A percentile compares a stretch with the other conserved stretches of the same genome.
Evolutionary conservation across 257 asterid genomes (phyloP).

Genomic region (Coffea canephora): DNA sequence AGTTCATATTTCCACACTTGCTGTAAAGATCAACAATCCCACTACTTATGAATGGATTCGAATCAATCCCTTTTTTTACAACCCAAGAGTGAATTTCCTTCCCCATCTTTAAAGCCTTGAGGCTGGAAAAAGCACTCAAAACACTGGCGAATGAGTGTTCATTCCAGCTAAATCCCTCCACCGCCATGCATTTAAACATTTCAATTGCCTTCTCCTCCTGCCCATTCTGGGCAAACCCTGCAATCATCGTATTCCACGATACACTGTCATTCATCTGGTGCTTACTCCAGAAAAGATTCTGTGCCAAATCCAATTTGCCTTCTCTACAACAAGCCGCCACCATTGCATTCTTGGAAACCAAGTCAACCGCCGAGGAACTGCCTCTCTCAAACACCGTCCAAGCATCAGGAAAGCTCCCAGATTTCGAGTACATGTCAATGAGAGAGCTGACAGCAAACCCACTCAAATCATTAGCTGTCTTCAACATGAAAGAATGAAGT

Average conservation of each 20-base stretch:
- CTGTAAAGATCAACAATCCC: slow-evolving; percentile 74
- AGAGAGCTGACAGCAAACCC: slow-evolving; percentile 70
- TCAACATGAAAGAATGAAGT: slow-evolving; percentile 73
- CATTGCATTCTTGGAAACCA: slow-evolving; percentile 69
- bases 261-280: slow-evolving; percentile 58
- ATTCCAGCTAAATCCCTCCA: slow-evolving; percentile 48
- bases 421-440: slow-evolving; percentile 71
- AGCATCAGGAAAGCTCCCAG: slow-evolving; percentile 51
- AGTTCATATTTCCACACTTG: slow-evolving; percentile 60
- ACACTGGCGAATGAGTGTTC: slow-evolving; percentile 66
- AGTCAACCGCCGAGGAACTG: slow-evolving; percentile 36
- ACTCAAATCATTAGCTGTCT: slow-evolving; percentile 64
- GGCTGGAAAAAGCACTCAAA: slow-evolving; percentile 58
- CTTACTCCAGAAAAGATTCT: slow-evolving; percentile 39
- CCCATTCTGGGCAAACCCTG: slow-evolving; percentile 68
- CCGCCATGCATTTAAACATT: slow-evolving; percentile 54
- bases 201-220: slow-evolving; percentile 51
- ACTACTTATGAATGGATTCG: slow-evolving; percentile 61
- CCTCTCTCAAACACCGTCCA: slow-evolving; percentile 41
- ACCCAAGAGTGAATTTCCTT: slow-evolving; percentile 82
- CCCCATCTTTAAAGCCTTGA: slow-evolving; percentile 57
- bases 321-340: slow-evolving; percentile 84
- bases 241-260: slow-evolving; percentile 86
- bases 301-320: slow-evolving; percentile 66
- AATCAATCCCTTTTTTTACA: slow-evolving; percentile 48